Base-by-base conservation (phyloP, 1,139 yeast species). In the Nematodospora anomalae region DNA sequence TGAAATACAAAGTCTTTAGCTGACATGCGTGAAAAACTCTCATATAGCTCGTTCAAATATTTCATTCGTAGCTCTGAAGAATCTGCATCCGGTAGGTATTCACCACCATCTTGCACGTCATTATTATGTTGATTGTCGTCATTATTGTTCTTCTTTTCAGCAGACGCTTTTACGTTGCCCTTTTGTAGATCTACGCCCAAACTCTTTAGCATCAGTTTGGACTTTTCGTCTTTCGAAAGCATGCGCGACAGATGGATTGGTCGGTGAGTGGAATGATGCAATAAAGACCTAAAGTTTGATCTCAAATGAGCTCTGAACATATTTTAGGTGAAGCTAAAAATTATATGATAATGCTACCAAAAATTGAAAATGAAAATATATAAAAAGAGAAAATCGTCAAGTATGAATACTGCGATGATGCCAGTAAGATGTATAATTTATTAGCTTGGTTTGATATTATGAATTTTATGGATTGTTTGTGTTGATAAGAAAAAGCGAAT, bases 11-110 rank as follows among this genome's bases (percentile, higher is more conserved):
- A 47, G 41, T 70, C 74, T 21, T 67, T 62, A 7, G 54, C 50
- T n/a, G 69, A 53, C 75, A 70, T 67, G 41, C 55, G 63, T 7
- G 66, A 59, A n/a, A 64, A 46, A 34, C 58, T 57, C 18, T 64
- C 69, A 37, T 58, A 65, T 2, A 32, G 26, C 11, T 43, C 39
- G 24, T 40, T 38, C 33, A 34, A 26, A 16, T 35, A 26, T 28
- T 35, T 35, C 24, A 21, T 22, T 26, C n/a, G 30, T 24, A 5
- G 31, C 8, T 11, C 15, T 22, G 25, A 10, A 3, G 12, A 11
- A n/a, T 27, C 38, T 15, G 12, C 24, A 11, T 26, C 11, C 6
- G 23, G n/a, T 10, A 10, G 6, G 9, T 26, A n/a, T 15, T 25
- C 16, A 25, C 20, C 22, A 6, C 4, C 12, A 16, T 16, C 20